phyloP scores from a whole-genome alignment of 1,284 basidiomycete species.

The Pholiota adiposa region DNA sequence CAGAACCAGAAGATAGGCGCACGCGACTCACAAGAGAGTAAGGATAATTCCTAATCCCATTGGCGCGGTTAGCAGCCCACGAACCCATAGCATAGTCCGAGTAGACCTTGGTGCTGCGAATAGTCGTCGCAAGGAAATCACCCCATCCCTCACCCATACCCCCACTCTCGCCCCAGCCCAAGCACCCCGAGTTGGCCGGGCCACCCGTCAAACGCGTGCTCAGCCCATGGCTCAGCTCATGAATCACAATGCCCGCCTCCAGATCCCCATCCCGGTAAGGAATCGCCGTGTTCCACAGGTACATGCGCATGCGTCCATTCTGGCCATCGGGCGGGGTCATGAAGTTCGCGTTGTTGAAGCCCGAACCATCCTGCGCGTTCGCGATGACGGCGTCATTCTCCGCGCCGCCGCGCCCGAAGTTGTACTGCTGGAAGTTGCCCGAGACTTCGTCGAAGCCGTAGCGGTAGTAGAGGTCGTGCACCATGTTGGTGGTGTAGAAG shows the following conservation, averaged over 20 bases:
- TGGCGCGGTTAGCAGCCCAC: constrained; percentile 84
- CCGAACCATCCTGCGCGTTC: constrained; percentile 93
- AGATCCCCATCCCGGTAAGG: constrained; percentile 95
- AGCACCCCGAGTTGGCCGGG: constrained; percentile 89
- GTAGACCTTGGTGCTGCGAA: constrained; percentile 77
- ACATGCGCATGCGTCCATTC: constrained; percentile 95
- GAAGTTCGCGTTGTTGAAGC: constrained; percentile 89
- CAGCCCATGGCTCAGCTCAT: constrained; percentile 88
- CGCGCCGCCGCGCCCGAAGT: constrained; percentile 88
- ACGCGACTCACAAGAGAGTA: constrained; percentile 68
- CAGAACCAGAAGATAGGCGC: background rate
- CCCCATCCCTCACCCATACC: constrained; percentile 98
- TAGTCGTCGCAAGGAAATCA: constrained; percentile 85
- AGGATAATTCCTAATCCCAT: constrained; percentile 87
- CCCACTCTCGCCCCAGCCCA: constrained; percentile 94
- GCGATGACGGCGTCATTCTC: constrained; percentile 92
- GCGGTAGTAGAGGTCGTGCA: constrained; percentile 77
- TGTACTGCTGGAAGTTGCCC: constrained; percentile 98
- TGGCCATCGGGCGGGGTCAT: constrained; percentile 80
- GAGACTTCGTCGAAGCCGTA: constrained; percentile 91
- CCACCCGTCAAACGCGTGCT: constrained; percentile 95
- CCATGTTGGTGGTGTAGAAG: constrained; percentile 91
- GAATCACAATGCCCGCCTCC: constrained; percentile 93
- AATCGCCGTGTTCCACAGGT: constrained; percentile 89
- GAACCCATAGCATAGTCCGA: constrained; percentile 89